Evolutionary conservation across 179 eudicot genomes (phyloP), one percentile per base, ranked within the genome.

Genomic region (Beta macrorhiza): DNA sequence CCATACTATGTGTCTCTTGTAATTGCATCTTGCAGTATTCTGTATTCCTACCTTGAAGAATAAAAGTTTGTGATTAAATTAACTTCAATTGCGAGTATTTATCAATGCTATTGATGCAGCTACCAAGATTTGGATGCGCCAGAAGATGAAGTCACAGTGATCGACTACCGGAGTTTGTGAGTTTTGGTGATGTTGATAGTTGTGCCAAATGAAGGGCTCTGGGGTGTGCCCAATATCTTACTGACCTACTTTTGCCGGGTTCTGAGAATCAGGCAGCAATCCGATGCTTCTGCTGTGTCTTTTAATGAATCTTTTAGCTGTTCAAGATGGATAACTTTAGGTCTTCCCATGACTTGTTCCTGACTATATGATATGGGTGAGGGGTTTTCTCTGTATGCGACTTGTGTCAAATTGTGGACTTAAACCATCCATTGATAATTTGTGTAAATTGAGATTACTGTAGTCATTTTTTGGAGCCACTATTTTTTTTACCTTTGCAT

Each of bases 41-140:
- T 25, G 25, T 25, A 25, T 71, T 17, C 20, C 5, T 10, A 45
- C n/a, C 42, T 70, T 70, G 69, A 25, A 29, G 69, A 29, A 65
- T 65, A 10, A 25, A 25, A 11, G 19, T 19, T n/a, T 1, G 29
- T 10, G 16, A 14, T 68, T 4, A 0, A 37, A 37, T 70, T 1
- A 72, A 72, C 61, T 72, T 72, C 3, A 44, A 1, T 5, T 12
- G 5, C 0, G 7, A 12, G 5, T 44, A 6, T 7, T 61, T 45
- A 7, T 0, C 8, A 9, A n/a, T 47, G n/a, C 55, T 29, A 70
- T 22, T 86, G 68, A 58, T 82, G 89, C 94, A 97, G 99, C 83
- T 97, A 97, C 75, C 88, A 94, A 82, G 99, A 97, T 78, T 91
- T 97, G 84, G 99, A 97, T 88, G 99, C 98, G 2, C 98, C 98